These are phyloP conservation scores for Sporothrix humicola DNA, from an alignment of 2,329 filamentous ascomycete genomes.

Conservation along the genomic window DNA sequence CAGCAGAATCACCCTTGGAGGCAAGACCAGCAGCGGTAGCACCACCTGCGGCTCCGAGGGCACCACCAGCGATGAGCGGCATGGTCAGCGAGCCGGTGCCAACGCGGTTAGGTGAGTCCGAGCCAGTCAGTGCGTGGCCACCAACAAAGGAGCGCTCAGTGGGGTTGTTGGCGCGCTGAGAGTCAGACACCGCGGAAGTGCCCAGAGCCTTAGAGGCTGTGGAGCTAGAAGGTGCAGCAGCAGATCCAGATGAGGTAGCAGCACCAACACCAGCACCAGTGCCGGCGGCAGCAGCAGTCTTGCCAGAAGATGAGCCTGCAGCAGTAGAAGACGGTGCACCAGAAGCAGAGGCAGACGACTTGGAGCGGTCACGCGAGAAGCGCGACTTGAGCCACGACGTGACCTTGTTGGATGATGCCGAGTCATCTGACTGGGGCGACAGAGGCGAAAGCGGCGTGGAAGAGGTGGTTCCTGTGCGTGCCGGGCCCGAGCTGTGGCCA, in stretches of 20 bases:
- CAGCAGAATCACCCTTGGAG: not conserved
- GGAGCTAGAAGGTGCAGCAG: not conserved
- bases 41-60: conserved; percentile 38
- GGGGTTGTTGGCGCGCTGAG: not conserved
- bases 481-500: not conserved
- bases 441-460: conserved; percentile 25
- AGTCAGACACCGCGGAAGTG: not conserved
- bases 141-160: conserved; percentile 48
- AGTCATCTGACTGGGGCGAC: conserved; percentile 36
- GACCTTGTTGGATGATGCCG: conserved; percentile 42
- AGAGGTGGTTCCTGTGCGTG: not conserved
- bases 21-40: conserved; percentile 15
- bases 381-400: conserved; percentile 54
- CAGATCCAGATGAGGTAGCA: not conserved
- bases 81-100: conserved; percentile 27
- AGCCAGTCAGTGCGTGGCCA: conserved; percentile 47
- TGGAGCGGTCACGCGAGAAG: conserved; percentile 46
- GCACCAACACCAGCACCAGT: not conserved
- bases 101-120: conserved; percentile 25
- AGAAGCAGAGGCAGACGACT: conserved; percentile 39
- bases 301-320: not conserved
- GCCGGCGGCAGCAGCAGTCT: not conserved
- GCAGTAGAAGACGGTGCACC: not conserved
- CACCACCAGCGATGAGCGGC: conserved; percentile 38
- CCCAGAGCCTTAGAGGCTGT: not conserved